These are phyloP conservation scores for Vitis riparia DNA, from an alignment of 164 flowering plant species.

Conservation along the genomic window DNA sequence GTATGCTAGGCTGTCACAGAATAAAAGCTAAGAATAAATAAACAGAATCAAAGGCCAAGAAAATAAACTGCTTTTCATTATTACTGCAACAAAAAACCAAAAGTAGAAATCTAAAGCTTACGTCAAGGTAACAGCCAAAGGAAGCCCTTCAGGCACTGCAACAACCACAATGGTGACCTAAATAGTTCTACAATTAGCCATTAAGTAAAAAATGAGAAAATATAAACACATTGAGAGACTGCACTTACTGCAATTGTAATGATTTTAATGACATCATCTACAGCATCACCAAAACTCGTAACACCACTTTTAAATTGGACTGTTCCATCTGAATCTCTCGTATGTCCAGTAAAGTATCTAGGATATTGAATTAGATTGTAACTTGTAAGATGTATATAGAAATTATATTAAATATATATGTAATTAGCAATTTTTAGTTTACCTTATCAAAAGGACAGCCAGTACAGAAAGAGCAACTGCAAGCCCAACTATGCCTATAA, in stretches of 20 bases:
- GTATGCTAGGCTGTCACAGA: conserved; percentile 72
- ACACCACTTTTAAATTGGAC: conserved; percentile 44
- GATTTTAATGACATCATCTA: conserved; percentile 68
- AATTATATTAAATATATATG: no score
- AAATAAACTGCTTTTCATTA: neutral
- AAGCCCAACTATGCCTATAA: conserved; percentile 91
- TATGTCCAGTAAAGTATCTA: conserved; percentile 84
- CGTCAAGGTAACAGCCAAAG: conserved; percentile 97
- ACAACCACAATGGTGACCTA: conserved; percentile 98
- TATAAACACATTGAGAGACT: neutral
- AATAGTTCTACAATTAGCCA: conserved; percentile 13
- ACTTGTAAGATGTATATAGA: neutral
- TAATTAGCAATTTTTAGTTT: neutral
- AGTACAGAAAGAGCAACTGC: conserved; percentile 73
- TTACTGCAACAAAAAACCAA: neutral
- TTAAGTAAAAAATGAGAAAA: neutral
- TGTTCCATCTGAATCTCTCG: conserved; percentile 39
- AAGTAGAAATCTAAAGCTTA: conserved; percentile 31
- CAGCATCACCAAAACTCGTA: conserved; percentile 48
- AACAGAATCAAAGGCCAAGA: neutral
- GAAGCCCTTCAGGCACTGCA: conserved; percentile 99
- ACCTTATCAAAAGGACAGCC: conserved; percentile 71
- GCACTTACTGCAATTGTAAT: conserved; percentile 78
- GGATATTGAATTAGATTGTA: neutral
- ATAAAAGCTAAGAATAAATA: neutral